Percentiles rank a stretch among this genome's conserved stretches.
Conservation (phyloP, 495 filamentous ascomycete species). For the Neurospora sp. region DNA sequence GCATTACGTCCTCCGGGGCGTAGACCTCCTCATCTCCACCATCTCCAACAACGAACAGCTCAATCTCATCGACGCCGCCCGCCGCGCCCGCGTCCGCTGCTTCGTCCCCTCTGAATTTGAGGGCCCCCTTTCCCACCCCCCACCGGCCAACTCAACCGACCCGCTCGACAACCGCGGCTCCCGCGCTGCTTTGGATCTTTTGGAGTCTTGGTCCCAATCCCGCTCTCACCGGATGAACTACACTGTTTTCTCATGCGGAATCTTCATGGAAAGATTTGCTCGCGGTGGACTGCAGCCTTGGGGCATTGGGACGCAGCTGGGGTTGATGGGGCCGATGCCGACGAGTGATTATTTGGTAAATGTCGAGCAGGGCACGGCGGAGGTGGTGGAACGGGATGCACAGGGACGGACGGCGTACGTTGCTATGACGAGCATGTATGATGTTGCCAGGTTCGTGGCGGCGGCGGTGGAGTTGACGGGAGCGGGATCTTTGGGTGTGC, state of each 20-base stretch:
- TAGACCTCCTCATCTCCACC: slow-evolving; percentile 69
- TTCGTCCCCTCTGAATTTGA: slow-evolving; percentile 74
- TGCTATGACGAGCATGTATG: slow-evolving; percentile 56
- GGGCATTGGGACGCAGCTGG: slow-evolving; percentile 40
- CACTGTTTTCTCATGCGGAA: slow-evolving; percentile 59
- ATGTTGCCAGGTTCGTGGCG: slow-evolving; percentile 57
- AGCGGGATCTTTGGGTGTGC: neutral
- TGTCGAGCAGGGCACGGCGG: slow-evolving; percentile 43
- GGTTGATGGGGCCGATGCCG: slow-evolving; percentile 32
- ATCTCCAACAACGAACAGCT: slow-evolving; percentile 55
- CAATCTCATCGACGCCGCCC: slow-evolving; percentile 62
- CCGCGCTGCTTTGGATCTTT: slow-evolving; percentile 39
- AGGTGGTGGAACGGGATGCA: slow-evolving; percentile 43
- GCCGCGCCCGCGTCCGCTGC: slow-evolving; percentile 49
- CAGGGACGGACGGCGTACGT: slow-evolving; percentile 39
- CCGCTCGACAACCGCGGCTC: slow-evolving; percentile 39
- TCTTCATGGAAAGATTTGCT: slow-evolving; percentile 68
- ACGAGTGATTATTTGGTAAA: slow-evolving; percentile 54
- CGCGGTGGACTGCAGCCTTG: slow-evolving; percentile 44
- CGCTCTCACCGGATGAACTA: slow-evolving; percentile 42
- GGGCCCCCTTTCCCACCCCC: slow-evolving; percentile 38
- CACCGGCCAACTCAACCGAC: slow-evolving; percentile 32
- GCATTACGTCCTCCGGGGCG: slow-evolving; percentile 50
- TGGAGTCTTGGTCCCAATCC: slow-evolving; percentile 40
- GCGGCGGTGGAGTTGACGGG: slow-evolving; percentile 42